phyloP scores from a whole-genome alignment of 2,329 filamentous ascomycete species.

The Monilinia vaccinii-corymbosi region DNA sequence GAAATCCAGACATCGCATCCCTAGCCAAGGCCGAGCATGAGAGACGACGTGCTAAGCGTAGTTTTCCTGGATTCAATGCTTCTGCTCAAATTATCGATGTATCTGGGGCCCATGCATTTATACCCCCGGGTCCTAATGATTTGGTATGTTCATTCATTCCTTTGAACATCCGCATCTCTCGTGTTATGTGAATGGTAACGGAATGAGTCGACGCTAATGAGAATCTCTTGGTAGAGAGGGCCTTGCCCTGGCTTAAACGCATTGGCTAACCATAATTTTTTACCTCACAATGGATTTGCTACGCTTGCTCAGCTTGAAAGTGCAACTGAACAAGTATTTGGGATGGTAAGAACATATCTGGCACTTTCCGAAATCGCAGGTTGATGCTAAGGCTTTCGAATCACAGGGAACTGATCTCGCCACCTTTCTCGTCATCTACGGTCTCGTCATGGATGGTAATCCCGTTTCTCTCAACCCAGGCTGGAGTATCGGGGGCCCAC shows the following conservation, averaged over 20 bases:
- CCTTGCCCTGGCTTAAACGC: slow-evolving; percentile 34
- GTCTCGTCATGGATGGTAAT: not conserved
- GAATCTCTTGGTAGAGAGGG: slow-evolving; percentile 3
- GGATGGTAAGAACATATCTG: slow-evolving; percentile 28
- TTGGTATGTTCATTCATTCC: not conserved
- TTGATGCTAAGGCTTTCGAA: slow-evolving; percentile 13
- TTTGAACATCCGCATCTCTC: not conserved
- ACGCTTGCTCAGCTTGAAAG: not conserved
- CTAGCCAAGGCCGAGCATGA: slow-evolving; percentile 3
- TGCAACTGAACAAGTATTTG: slow-evolving; percentile 31
- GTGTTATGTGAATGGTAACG: not conserved
- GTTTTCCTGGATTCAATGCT: slow-evolving; percentile 10
- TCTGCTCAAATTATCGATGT: slow-evolving; percentile 11
- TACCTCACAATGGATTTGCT: slow-evolving; percentile 30
- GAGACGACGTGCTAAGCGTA: slow-evolving; percentile 6
- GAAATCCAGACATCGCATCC: not conserved
- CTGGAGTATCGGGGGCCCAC: not conserved
- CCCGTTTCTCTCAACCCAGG: not conserved
- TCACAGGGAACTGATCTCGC: slow-evolving; percentile 16
- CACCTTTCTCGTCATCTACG: not conserved
- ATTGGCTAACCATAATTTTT: slow-evolving; percentile 35
- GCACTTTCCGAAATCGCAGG: slow-evolving; percentile 11
- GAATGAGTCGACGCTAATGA: not conserved
- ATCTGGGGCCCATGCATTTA: slow-evolving; percentile 1
- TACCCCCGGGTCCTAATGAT: not conserved